These are phyloP conservation scores for Stephania yunnanensis DNA, from an alignment of 164 flowering plant genomes.

Conservation along the genomic window DNA sequence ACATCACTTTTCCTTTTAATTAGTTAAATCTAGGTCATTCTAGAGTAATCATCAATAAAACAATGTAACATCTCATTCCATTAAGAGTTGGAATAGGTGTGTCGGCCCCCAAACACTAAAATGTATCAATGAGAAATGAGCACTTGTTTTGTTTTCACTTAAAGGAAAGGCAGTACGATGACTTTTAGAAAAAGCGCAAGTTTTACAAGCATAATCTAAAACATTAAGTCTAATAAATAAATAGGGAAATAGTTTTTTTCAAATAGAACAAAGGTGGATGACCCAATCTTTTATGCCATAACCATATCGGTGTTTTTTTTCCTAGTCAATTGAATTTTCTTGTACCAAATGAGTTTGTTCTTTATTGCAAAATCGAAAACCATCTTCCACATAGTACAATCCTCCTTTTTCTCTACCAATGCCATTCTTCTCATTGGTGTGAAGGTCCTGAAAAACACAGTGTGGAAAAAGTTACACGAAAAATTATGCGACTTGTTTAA, in stretches of 20 bases:
- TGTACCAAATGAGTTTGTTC: not conserved
- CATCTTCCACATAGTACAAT: slow-evolving; percentile 2
- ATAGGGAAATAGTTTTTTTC: slow-evolving; percentile 9
- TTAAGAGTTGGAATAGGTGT: not conserved
- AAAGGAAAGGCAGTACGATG: too few relatives aligned
- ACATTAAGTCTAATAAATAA: not conserved
- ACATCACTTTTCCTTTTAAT: slow-evolving; percentile 1
- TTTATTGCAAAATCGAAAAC: too few relatives aligned
- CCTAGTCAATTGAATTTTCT: not conserved
- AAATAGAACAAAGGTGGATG: slow-evolving; percentile 14
- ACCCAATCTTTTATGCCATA: slow-evolving; percentile 12
- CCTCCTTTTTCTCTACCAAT: not conserved
- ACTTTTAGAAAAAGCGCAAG: too few relatives aligned
- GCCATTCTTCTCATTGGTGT: slow-evolving; percentile 15
- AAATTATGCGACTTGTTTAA: slow-evolving; percentile 6
- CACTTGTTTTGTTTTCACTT: too few relatives aligned
- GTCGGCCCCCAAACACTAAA: not conserved
- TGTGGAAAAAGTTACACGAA: not conserved
- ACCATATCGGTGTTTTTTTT: not conserved
- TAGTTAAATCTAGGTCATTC: not conserved
- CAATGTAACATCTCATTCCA: not conserved
- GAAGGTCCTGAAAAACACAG: slow-evolving; percentile 10
- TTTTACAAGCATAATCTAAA: too few relatives aligned
- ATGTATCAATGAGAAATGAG: not conserved
- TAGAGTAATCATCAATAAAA: not conserved